Evolutionary conservation across 106 monocot species (phyloP).

Genomic region (Allium cepa): DNA sequence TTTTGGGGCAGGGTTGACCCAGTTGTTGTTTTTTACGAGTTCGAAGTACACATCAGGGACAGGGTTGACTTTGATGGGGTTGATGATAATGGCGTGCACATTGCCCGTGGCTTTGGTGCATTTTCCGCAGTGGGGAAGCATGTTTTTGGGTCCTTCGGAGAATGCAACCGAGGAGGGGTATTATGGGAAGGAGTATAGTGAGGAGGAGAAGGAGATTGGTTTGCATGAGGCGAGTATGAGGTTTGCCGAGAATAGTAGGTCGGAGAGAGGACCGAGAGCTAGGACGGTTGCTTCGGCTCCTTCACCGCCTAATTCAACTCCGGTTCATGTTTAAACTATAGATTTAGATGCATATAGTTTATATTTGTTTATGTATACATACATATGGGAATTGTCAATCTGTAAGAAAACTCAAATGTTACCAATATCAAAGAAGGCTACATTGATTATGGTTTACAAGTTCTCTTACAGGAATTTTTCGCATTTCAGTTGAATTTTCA

Average conservation of each 20-base stretch:
- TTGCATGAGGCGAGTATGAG: background rate
- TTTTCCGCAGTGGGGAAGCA: constrained; percentile 30
- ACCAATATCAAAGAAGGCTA: no score
- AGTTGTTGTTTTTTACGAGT: constrained; percentile 42
- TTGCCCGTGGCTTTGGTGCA: constrained; percentile 16
- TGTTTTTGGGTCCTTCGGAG: constrained; percentile 11
- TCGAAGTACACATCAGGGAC: constrained; percentile 20
- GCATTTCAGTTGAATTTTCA: no score
- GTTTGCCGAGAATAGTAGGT: constrained; percentile 23
- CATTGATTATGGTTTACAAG: no score
- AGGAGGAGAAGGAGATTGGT: constrained; percentile 14
- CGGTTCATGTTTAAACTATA: background rate
- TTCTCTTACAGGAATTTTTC: no score
- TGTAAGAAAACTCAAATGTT: no score
- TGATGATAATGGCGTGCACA: constrained; percentile 25
- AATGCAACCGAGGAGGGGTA: constrained; percentile 15
- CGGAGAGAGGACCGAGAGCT: constrained; percentile 10
- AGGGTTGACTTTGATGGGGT: constrained; percentile 19
- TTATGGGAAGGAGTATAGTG: constrained; percentile 14
- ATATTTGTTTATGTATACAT: no score
- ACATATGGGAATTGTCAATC: no score
- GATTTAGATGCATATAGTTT: background rate
- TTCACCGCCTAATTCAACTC: constrained; percentile 1
- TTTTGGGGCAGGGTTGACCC: constrained; percentile 36
- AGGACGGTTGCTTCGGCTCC: background rate